These are phyloP conservation scores for Pyrus communis DNA, from an alignment of 306 rosid genomes.

Conservation along the genomic window DNA sequence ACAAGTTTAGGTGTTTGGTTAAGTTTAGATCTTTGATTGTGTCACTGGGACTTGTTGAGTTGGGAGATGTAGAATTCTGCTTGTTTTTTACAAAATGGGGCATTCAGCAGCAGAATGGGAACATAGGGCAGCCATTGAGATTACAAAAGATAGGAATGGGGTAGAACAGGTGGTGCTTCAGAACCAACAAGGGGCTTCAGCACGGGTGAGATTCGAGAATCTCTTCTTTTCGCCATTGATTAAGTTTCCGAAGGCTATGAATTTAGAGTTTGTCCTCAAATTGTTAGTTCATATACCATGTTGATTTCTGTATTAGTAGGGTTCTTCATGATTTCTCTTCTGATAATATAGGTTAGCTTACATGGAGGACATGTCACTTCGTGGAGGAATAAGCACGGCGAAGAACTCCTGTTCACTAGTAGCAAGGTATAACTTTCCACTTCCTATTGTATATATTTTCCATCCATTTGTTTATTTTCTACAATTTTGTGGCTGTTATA, in stretches of 20 bases:
- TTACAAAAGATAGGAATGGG: conserved; percentile 73
- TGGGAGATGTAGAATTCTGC: conserved; percentile 18
- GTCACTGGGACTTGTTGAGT: not conserved
- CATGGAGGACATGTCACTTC: conserved; percentile 90
- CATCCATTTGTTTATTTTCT: not conserved
- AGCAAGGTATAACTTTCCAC: conserved; percentile 51
- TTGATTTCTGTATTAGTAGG: conserved; percentile 5
- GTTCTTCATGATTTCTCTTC: conserved; percentile 6
- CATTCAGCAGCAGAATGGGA: conserved; percentile 86
- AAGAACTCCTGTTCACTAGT: conserved; percentile 90
- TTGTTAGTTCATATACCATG: not conserved
- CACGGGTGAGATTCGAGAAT: conserved; percentile 44
- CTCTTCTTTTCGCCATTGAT: not conserved
- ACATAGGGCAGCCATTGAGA: conserved; percentile 59
- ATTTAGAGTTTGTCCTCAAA: not conserved
- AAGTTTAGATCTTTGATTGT: not conserved
- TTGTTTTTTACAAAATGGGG: conserved; percentile 39
- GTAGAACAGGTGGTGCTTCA: conserved; percentile 62
- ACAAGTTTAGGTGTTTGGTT: conserved; percentile 11
- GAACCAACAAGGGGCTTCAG: conserved; percentile 67
- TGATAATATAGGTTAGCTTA: conserved; percentile 67
- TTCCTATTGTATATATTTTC: not conserved
- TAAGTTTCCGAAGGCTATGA: not conserved
- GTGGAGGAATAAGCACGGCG: conserved; percentile 78
- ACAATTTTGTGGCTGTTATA: not conserved